Evolutionary conservation across 2,329 filamentous ascomycete genomes (phyloP), one percentile per base, ranked within the genome.

Genomic region (Sclerotinia glacialis): DNA sequence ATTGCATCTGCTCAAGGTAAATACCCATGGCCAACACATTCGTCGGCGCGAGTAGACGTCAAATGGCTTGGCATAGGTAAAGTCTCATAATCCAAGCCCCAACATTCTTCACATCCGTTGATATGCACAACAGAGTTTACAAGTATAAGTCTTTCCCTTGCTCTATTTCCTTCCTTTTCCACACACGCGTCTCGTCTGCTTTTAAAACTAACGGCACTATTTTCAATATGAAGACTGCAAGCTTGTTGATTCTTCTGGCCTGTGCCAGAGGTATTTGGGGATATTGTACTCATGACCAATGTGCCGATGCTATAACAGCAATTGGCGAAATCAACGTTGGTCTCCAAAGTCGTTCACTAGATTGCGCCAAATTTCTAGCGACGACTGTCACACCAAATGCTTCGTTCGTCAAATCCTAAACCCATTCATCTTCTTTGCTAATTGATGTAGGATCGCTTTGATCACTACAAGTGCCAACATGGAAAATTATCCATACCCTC

Each of bases 211-310:
- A 63, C 18, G 23, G 18, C 23, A 40, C 23, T 23, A 42, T 55
- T 49, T 50, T 52, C 50, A 67, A 34, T 28, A 67, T 67, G 65
- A 67, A 16, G 52, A 67, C 31, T 46, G 8, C 60, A 58, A 63
- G 31, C 14, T 42, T 58, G n/a, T 58, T 67, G 21, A 18, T 56
- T n/a, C n/a, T 59, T 49, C 40, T 67, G 52, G 53, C 44, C 42
- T 64, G 44, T 28, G n/a, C 23, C 26, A 44, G 23, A 52, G 34
- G 26, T 8, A 58, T 64, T 34, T 31, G 42, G 12, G 65, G 37
- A 14, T 31, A 9, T 44, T 67, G 65, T 37, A n/a, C 31, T 7
- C 44, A 64, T 40, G 4, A 47, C n/a, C 28, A 54, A 54, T 67
- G 65, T 59, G 65, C 59, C 26, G 21, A 52, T 11, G 65, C 60